Conservation (phyloP, 495 filamentous ascomycete species). For the Cenococcum geophilum region DNA sequence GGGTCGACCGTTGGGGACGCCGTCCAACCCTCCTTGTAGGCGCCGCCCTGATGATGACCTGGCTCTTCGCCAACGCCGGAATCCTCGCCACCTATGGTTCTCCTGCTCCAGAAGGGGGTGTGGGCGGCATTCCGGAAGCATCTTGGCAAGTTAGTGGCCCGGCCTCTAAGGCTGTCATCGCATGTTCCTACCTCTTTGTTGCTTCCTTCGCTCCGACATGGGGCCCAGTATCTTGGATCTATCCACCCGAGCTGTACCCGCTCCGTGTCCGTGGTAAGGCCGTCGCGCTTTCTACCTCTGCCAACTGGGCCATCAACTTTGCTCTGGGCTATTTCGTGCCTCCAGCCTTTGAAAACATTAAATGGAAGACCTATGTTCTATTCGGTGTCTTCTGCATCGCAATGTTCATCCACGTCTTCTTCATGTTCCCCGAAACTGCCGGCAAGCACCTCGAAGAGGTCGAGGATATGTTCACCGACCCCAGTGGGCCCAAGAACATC, state of each 20-base stretch:
- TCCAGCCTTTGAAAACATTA: conserved; percentile 64
- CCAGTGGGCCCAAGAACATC: conserved; percentile 53
- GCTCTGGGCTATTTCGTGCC: conserved; percentile 75
- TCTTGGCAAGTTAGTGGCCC: conserved; percentile 11
- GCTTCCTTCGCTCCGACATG: conserved; percentile 50
- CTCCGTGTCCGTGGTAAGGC: conserved; percentile 13
- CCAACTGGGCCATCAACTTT: conserved; percentile 12
- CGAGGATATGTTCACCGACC: conserved; percentile 61
- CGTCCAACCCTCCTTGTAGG: conserved; percentile 32
- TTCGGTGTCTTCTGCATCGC: conserved; percentile 70
- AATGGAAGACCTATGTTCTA: conserved; percentile 67
- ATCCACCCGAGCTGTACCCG: conserved; percentile 77
- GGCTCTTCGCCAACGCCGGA: conserved; percentile 13
- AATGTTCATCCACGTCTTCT: conserved; percentile 67
- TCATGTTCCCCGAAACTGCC: conserved; percentile 76
- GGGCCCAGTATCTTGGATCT: conserved; percentile 68
- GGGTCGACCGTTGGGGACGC: conserved; percentile 54
- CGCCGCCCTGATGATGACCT: conserved; percentile 6
- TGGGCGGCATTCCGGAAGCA: conserved; percentile 8
- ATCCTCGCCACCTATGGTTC: conserved; percentile 8
- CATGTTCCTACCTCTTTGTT: conserved; percentile 30
- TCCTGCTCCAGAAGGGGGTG: conserved; percentile 17
- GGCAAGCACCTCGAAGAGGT: conserved; percentile 74
- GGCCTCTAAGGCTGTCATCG: conserved; percentile 26
- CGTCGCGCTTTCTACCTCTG: conserved; percentile 8